A percentile compares a stretch with the other conserved stretches of the same genome.
Evolutionary conservation across 768 basidiomycete species (phyloP).

Genomic region (Exidia glandulosa): DNA sequence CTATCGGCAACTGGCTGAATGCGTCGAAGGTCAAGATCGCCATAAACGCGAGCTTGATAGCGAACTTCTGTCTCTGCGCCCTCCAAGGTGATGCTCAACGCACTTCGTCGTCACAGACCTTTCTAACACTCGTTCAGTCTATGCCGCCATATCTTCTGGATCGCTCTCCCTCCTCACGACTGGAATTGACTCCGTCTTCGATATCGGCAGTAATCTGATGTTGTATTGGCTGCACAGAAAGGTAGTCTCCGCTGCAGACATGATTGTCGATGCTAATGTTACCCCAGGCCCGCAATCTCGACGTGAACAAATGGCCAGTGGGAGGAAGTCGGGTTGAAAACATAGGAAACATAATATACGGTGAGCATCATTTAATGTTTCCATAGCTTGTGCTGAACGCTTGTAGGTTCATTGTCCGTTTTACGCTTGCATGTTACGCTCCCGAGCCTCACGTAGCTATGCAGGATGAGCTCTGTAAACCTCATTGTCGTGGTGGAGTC

Average conservation of each 20-base stretch:
- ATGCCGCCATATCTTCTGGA: conserved; percentile 76
- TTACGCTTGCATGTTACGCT: too few species aligned
- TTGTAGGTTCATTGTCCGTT: background rate
- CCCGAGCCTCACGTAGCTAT: background rate
- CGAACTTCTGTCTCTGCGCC: conserved; percentile 62
- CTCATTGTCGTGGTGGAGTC: conserved; percentile 86
- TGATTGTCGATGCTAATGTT: too few species aligned
- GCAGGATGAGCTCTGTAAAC: conserved; percentile 85
- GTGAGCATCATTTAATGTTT: too few species aligned
- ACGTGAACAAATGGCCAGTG: conserved; percentile 83
- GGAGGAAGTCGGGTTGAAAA: conserved; percentile 85
- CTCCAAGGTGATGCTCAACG: conserved; percentile 45
- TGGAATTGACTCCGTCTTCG: conserved; percentile 78
- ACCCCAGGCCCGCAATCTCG: conserved; percentile 53
- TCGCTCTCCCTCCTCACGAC: conserved; percentile 86
- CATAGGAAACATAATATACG: conserved; percentile 84
- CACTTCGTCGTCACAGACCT: too few species aligned
- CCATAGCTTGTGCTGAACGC: too few species aligned
- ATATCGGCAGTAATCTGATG: conserved; percentile 74
- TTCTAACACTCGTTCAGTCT: conserved; percentile 39
- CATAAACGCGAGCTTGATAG: conserved; percentile 68
- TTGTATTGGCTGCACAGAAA: conserved; percentile 71
- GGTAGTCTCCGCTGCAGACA: too few species aligned
- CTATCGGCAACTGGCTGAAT: background rate
- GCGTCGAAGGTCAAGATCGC: conserved; percentile 70